Percentiles rank a stretch among this genome's conserved stretches.
Conservation (phyloP, 1,284 basidiomycete genomes). For the Sporisorium scitamineum region DNA sequence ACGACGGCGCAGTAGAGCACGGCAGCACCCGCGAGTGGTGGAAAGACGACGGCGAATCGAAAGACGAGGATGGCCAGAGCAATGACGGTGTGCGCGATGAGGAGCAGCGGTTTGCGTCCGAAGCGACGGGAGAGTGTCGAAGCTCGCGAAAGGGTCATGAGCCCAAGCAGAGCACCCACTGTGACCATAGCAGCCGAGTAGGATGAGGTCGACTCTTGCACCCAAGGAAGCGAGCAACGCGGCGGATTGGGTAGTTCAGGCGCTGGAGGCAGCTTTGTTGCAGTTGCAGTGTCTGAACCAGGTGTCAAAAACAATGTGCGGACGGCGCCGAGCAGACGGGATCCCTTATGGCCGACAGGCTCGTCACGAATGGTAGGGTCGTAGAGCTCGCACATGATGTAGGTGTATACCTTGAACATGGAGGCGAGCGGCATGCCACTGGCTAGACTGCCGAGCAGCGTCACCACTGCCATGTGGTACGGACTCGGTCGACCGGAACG, state of each 20-base stretch:
- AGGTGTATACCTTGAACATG: conserved; percentile 64
- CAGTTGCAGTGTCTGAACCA: neutral
- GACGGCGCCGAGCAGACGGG: conserved; percentile 10
- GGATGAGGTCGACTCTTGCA: conserved; percentile 58
- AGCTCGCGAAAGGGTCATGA: conserved; percentile 53
- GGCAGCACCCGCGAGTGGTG: conserved; percentile 46
- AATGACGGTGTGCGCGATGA: conserved; percentile 52
- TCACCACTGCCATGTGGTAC: conserved; percentile 63
- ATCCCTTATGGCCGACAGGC: conserved; percentile 21
- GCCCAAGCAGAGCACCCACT: conserved; percentile 54
- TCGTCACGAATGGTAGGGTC: conserved; percentile 43
- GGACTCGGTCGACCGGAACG: conserved; percentile 45
- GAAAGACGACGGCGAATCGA: conserved; percentile 46
- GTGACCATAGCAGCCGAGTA: conserved; percentile 63
- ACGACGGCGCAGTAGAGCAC: conserved; percentile 57
- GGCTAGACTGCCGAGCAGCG: conserved; percentile 56
- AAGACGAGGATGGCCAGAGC: conserved; percentile 53
- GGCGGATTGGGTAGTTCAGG: conserved; percentile 57
- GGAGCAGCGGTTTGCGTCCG: conserved; percentile 58
- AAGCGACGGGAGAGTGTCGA: conserved; percentile 52
- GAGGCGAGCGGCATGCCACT: conserved; percentile 61
- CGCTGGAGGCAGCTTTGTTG: conserved; percentile 34
- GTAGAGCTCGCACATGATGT: conserved; percentile 62
- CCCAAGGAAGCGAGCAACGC: conserved; percentile 51
- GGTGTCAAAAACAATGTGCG: conserved; percentile 7